phyloP scores from a whole-genome alignment of 345 rosid species.

The Citrus sp. region DNA sequence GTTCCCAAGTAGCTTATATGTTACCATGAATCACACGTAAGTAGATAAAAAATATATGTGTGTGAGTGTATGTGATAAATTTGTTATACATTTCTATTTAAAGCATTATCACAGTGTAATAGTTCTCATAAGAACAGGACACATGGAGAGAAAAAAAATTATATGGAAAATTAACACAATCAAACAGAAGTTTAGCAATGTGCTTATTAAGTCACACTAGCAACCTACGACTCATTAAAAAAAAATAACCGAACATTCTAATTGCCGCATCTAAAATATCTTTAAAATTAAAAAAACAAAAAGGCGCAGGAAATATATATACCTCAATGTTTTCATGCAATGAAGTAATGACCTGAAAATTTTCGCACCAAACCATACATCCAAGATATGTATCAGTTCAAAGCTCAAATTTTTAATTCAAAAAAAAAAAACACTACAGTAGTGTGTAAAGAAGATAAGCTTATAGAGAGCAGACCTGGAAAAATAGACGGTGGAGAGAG shows the following conservation, averaged over 20 bases:
- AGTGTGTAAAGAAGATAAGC: background rate
- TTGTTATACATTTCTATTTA: background rate
- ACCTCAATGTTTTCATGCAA: slow-evolving; percentile 69
- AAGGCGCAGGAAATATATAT: slow-evolving; percentile 4
- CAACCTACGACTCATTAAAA: background rate
- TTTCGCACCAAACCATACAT: slow-evolving; percentile 1
- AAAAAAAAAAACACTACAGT: background rate
- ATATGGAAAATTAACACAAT: background rate
- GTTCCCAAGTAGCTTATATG: background rate
- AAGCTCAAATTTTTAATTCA: background rate
- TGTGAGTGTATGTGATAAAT: background rate
- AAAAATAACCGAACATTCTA: background rate
- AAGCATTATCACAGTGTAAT: background rate
- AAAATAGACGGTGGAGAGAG: slow-evolving; percentile 43
- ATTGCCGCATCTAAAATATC: background rate
- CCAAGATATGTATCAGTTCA: background rate
- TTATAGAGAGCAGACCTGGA: slow-evolving; percentile 39
- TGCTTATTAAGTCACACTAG: background rate
- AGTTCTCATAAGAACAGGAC: background rate
- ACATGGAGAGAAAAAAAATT: background rate
- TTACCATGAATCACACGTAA: no score
- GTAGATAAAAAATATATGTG: background rate
- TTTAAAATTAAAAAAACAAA: background rate
- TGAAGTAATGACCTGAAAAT: slow-evolving; percentile 60
- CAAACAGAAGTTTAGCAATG: background rate